phyloP scores from a whole-genome alignment of 2,329 filamentous ascomycete species.

The Pleoardoris graminearum region DNA sequence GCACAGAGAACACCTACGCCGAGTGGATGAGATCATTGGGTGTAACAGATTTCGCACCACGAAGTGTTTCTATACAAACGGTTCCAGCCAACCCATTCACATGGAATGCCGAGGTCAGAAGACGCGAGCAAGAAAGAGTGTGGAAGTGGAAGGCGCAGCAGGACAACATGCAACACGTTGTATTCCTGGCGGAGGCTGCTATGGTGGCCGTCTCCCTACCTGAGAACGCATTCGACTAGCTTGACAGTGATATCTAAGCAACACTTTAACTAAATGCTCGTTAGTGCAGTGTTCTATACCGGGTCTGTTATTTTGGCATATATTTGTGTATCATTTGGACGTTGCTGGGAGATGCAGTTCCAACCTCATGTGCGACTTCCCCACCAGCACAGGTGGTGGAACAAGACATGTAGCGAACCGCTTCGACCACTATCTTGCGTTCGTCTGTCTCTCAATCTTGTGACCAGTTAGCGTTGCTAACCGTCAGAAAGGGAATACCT shows the following conservation, averaged over 20 bases:
- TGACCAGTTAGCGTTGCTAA: too few species aligned
- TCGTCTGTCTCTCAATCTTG: too few species aligned
- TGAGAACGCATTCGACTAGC: conserved; percentile 33
- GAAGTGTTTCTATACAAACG: neutral
- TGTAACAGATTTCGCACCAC: neutral
- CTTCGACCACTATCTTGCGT: too few species aligned
- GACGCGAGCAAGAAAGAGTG: conserved; percentile 20
- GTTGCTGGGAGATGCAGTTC: too few species aligned
- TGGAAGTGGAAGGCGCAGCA: conserved; percentile 29
- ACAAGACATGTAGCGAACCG: too few species aligned
- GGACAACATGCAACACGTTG: conserved; percentile 22
- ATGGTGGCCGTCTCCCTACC: conserved; percentile 25
- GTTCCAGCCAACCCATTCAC: conserved; percentile 24
- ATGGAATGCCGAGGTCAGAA: conserved; percentile 27
- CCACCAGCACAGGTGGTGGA: too few species aligned
- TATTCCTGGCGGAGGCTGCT: conserved; percentile 20
- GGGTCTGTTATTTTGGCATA: too few species aligned
- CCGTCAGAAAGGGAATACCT: too few species aligned
- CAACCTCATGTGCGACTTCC: too few species aligned
- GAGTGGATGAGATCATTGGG: conserved; percentile 24
- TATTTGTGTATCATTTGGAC: too few species aligned
- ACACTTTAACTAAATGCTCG: too few species aligned
- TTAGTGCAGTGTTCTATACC: too few species aligned
- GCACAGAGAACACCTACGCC: conserved; percentile 9
- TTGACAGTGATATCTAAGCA: conserved; percentile 17